Percentiles rank a stretch among this genome's conserved stretches.
phyloP scores from a whole-genome alignment of 2,329 filamentous ascomycete species.

The Apiospora aurea region DNA sequence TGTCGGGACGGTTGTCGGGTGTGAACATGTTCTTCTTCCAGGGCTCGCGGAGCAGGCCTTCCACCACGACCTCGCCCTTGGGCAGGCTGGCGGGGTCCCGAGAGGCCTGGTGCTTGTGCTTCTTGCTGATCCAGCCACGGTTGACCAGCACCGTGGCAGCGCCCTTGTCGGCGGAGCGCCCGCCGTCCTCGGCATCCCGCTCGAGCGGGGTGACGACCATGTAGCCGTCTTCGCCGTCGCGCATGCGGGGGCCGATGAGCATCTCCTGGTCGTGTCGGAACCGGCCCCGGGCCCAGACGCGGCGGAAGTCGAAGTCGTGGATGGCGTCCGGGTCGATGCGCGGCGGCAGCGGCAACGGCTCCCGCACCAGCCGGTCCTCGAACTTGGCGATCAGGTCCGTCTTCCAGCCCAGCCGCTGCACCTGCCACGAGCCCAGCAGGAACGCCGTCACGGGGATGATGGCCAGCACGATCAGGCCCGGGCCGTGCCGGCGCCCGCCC shows the following conservation, averaged over 20 bases:
- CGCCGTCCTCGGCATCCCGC: slow-evolving; percentile 58
- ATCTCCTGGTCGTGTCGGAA: slow-evolving; percentile 93
- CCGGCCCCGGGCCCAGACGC: slow-evolving; percentile 76
- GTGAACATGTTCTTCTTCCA: slow-evolving; percentile 99
- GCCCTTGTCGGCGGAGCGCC: slow-evolving; percentile 33
- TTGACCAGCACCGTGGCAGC: slow-evolving; percentile 82
- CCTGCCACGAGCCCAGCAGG: slow-evolving; percentile 90
- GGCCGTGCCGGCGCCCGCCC: slow-evolving; percentile 74
- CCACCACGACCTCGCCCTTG: slow-evolving; percentile 74
- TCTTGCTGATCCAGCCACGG: slow-evolving; percentile 89
- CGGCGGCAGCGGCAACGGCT: slow-evolving; percentile 85
- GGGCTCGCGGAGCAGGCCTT: slow-evolving; percentile 85
- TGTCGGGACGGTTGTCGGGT: slow-evolving; percentile 84
- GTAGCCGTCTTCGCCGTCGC: slow-evolving; percentile 89
- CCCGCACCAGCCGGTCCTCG: slow-evolving; percentile 88
- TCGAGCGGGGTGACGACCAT: slow-evolving; percentile 92
- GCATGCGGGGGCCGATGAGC: slow-evolving; percentile 89
- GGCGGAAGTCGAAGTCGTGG: slow-evolving; percentile 89
- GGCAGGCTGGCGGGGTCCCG: slow-evolving; percentile 73
- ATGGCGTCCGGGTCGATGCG: slow-evolving; percentile 82
- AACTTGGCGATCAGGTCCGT: slow-evolving; percentile 88
- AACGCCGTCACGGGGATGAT: slow-evolving; percentile 93
- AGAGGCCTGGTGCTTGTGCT: slow-evolving; percentile 68
- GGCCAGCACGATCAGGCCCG: slow-evolving; percentile 81
- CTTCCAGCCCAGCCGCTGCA: slow-evolving; percentile 92